A percentile compares a stretch with the other conserved stretches of the same genome.
phyloP scores from a whole-genome alignment of 257 asterid genomes.

The Solanum pinnatisectum region DNA sequence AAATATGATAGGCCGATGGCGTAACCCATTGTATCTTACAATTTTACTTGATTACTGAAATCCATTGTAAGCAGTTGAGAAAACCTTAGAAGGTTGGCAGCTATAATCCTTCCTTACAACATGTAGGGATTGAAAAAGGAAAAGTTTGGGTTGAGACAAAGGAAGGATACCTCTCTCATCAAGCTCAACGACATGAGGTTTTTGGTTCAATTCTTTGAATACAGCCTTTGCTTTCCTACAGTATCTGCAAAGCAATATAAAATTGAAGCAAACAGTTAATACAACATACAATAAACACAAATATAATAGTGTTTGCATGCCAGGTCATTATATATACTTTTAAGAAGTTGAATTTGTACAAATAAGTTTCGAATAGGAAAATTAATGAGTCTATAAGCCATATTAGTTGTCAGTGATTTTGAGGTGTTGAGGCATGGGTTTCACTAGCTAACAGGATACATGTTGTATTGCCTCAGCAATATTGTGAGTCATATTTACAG shows the following conservation, averaged over 20 bases:
- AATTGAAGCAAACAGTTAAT: neutral
- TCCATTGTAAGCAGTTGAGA: neutral
- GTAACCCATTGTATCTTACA: neutral
- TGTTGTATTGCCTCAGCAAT: neutral
- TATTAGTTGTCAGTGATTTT: neutral
- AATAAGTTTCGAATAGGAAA: neutral
- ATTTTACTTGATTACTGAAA: neutral
- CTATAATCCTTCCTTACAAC: neutral
- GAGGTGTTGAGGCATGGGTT: neutral
- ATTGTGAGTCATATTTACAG: neutral
- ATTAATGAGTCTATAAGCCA: neutral
- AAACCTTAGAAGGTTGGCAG: neutral
- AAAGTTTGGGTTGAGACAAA: neutral
- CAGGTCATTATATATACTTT: neutral
- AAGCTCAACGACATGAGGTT: conserved; percentile 49
- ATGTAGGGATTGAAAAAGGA: neutral
- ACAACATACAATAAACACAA: neutral
- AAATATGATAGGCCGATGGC: neutral
- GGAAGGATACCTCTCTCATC: conserved; percentile 49
- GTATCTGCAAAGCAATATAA: conserved; percentile 38
- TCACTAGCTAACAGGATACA: neutral
- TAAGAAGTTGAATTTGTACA: neutral
- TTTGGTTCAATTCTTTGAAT: conserved; percentile 63
- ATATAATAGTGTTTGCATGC: neutral
- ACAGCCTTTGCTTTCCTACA: conserved; percentile 89